These are phyloP conservation scores for Chaetomium olivaceum DNA, from an alignment of 2,329 filamentous ascomycete genomes.

Conservation along the genomic window DNA sequence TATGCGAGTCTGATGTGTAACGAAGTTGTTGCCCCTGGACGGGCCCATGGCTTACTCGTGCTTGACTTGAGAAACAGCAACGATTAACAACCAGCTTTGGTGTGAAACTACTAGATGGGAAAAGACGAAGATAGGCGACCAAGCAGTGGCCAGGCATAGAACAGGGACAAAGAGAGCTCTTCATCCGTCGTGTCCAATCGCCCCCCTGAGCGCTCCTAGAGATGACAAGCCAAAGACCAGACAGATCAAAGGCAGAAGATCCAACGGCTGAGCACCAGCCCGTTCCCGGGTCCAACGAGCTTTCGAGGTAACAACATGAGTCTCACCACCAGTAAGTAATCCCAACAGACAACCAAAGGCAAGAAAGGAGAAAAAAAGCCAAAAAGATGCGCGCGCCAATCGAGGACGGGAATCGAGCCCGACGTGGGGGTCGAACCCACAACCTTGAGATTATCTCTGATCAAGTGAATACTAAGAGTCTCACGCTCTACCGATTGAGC, in stretches of 20 bases:
- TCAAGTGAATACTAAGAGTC: conserved; percentile 58
- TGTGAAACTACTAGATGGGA: neutral
- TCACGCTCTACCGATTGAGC: conserved; percentile 73
- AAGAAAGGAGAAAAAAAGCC: neutral
- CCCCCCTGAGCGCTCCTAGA: no score
- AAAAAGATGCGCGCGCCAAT: conserved; percentile 23
- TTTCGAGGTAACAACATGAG: neutral
- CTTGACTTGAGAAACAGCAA: no score
- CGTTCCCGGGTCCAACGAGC: neutral
- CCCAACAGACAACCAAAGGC: neutral
- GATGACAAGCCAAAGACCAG: neutral
- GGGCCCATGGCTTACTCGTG: no score
- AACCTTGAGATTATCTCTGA: conserved; percentile 26
- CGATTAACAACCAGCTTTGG: no score
- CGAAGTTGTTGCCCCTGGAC: neutral
- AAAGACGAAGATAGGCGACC: neutral
- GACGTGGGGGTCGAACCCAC: conserved; percentile 31
- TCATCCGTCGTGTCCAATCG: neutral
- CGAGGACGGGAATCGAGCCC: conserved; percentile 29
- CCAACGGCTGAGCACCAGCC: no score
- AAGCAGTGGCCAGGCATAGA: no score
- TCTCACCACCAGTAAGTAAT: no score
- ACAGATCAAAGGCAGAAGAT: no score
- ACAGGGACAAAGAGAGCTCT: neutral
- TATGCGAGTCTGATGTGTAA: neutral